Conservation (phyloP, 345 rosid genomes). For the Toxicodendron radicans region DNA sequence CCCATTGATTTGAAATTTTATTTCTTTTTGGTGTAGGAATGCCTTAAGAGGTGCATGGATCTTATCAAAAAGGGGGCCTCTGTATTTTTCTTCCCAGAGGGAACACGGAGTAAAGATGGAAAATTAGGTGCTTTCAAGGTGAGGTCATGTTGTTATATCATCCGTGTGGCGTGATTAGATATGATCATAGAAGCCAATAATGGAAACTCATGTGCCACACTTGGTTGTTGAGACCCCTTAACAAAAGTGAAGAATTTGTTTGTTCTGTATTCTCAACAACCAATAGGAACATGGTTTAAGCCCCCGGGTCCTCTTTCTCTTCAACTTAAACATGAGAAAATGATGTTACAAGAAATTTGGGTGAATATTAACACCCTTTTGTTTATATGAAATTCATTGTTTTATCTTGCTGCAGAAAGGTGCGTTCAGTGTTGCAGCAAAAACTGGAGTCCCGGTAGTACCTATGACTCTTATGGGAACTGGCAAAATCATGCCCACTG, state of each 20-base stretch:
- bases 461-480: conserved; percentile 89
- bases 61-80: conserved; percentile 79
- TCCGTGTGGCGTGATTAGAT: neutral
- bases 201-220: neutral
- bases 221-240: neutral
- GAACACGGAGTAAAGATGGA: conserved; percentile 91
- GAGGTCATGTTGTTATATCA: conserved; percentile 18
- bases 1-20: conserved; percentile 18
- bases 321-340: neutral
- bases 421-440: conserved; percentile 84
- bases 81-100: conserved; percentile 89
- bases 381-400: conserved; percentile 8
- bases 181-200: neutral
- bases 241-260: neutral
- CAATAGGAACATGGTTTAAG: neutral
- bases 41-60: conserved; percentile 81
- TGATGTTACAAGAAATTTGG: neutral
- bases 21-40: conserved; percentile 52
- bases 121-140: conserved; percentile 87
- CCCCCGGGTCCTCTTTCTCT: too few species aligned
- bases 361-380: neutral
- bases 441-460: conserved; percentile 75
- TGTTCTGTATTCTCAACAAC: neutral
- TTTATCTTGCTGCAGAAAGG: conserved; percentile 66
- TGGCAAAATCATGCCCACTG: conserved; percentile 91